These are phyloP conservation scores for Cercophora sp. DNA, from an alignment of 495 filamentous ascomycete species.

Conservation along the genomic window DNA sequence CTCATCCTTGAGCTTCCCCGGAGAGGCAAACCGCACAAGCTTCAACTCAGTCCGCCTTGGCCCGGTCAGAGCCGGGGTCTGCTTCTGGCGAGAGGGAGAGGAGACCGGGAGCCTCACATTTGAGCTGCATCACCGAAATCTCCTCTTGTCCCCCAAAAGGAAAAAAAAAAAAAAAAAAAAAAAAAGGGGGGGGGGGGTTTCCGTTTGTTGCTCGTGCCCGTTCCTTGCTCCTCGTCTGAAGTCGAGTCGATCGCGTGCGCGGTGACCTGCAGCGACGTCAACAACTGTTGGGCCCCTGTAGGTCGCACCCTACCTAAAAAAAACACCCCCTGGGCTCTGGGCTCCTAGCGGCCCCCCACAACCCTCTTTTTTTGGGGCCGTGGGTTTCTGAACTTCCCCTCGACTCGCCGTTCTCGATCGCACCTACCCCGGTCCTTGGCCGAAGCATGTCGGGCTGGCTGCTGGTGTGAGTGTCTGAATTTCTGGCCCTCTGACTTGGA, in stretches of 20 bases:
- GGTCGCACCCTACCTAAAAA: slow-evolving; percentile 18
- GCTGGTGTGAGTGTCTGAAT: no score
- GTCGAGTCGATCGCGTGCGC: slow-evolving; percentile 16
- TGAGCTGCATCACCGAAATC: no score
- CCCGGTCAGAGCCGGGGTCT: no score
- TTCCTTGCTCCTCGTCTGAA: slow-evolving; percentile 14
- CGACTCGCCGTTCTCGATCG: slow-evolving; percentile 3
- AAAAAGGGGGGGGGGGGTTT: no score
- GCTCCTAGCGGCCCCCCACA: slow-evolving; percentile 16
- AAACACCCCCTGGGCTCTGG: slow-evolving; percentile 9
- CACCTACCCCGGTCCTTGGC: slow-evolving; percentile 14
- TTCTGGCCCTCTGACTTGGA: not conserved
- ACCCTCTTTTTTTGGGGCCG: slow-evolving; percentile 22
- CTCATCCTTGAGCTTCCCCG: no score
- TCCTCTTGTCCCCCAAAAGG: no score
- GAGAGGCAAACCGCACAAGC: no score
- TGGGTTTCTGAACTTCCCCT: slow-evolving; percentile 16
- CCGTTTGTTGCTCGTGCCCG: not conserved
- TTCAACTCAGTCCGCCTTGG: no score
- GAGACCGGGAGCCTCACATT: no score
- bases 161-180: no score
- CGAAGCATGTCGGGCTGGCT: not conserved
- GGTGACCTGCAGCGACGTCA: slow-evolving; percentile 16
- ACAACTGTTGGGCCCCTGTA: no score
- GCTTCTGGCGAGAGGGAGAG: no score